Conservation (phyloP, 1,139 yeast genomes). For the Kodamaea plutei region DNA sequence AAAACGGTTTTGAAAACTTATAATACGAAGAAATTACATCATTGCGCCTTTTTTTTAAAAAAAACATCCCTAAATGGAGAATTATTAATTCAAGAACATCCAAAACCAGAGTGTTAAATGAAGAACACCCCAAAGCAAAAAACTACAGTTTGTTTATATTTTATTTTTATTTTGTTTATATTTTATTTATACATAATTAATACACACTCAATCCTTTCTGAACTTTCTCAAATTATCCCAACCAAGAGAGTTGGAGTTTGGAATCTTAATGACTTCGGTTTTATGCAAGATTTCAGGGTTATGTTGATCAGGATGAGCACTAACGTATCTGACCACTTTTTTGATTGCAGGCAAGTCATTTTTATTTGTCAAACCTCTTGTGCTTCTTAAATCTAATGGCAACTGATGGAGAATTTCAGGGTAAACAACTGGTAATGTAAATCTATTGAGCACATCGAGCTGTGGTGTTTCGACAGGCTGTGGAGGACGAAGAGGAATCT, state of each 20-base stretch:
- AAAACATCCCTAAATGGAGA: too few relatives aligned
- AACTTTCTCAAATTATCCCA: conserved; percentile 45
- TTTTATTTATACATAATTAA: too few relatives aligned
- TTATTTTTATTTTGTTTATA: too few relatives aligned
- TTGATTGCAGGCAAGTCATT: conserved; percentile 26
- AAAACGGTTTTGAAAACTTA: too few relatives aligned
- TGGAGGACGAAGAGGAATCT: conserved; percentile 19
- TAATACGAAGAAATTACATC: too few relatives aligned
- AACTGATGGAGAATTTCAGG: conserved; percentile 30
- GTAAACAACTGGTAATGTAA: conserved; percentile 33
- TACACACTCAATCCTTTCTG: conserved; percentile 15
- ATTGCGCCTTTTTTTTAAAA: too few relatives aligned
- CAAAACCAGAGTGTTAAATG: too few relatives aligned
- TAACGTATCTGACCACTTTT: conserved; percentile 32
- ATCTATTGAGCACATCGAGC: conserved; percentile 21
- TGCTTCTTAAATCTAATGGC: conserved; percentile 33
- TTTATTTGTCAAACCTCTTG: conserved; percentile 11
- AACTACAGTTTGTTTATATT: too few relatives aligned
- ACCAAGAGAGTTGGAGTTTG: conserved; percentile 43
- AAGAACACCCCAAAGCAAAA: too few relatives aligned
- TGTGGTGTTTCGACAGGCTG: conserved; percentile 18
- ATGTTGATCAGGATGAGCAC: conserved; percentile 28
- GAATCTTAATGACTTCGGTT: conserved; percentile 40
- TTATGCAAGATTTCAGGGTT: conserved; percentile 36
- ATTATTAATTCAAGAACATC: too few relatives aligned